Base-by-base conservation (phyloP, 2,329 filamentous ascomycete species). In the Colletotrichum agaves region DNA sequence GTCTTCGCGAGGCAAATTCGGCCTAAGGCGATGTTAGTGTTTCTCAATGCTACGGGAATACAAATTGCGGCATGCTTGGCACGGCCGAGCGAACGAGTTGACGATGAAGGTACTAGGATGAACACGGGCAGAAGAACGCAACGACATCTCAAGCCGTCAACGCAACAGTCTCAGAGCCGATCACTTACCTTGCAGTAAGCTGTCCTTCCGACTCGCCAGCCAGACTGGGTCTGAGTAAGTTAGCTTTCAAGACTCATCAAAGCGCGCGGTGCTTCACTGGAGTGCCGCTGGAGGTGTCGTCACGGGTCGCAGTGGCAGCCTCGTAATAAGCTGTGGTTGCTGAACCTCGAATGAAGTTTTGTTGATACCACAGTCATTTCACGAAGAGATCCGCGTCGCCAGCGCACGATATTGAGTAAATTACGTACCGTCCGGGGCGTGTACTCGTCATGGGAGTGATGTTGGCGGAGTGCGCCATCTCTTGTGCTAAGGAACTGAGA, bases 401-500 rank as follows among this genome's bases (percentile, higher is more conserved):
- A 37, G 19, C 7, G 19, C 19, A 5, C 61, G 17, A 10, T 10
- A 21, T 27, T 12, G 52, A 15, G 8, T 10, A 31, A 6, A 33
- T 19, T 41, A 70, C 68, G 70, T 73, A 76, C 75, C 74, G 72
- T 47, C 69, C 71, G 49, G 72, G 72, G 37, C 73, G 71, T 39
- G 71, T 63, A 47, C 70, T 69, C 15, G 68, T 69, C 56, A 74
- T 73, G 13, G 75, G 71, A 17, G 71, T 71, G 5, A 63, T 69
- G 13, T 64, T 70, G 41, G 56, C 57, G 37, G 67, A 71, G 23
- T 70, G 69, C 44, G 70, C 59, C 68, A 71, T 71, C 56, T 70
- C 68, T 62, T 70, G 61, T n/a, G 63, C 71, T 7, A 72, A 61
- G 12, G 75, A 77, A 47, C 79, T 77, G 33, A 74, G 65, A n/a